Evolutionary conservation across 305 asterid species (phyloP), one percentile per base, ranked within the genome.

Genomic region (Fraxinus ornus): DNA sequence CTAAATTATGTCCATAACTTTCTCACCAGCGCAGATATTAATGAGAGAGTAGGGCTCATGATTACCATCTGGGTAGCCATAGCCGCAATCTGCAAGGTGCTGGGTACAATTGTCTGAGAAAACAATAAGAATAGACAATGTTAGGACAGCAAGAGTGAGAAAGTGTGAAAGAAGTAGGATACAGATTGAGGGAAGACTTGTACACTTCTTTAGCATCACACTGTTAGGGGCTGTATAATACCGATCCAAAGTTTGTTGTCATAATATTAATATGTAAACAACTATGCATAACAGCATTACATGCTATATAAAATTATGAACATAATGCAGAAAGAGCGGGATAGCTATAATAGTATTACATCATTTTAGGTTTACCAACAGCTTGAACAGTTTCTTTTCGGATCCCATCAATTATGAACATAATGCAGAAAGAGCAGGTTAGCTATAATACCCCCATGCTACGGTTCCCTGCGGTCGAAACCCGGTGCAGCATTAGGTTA

Each of bases 51-150:
- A 77, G 96, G 98, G 81, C 97, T 95, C 84, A 92, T 87, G 86
- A 84, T 87, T 80, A 95, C 44, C 99, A 95, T 95, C 87, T 90
- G 97, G 82, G 91, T 79, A 75, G 92, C 97, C 98, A 95, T 94
- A 70, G 94, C 98, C 77, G 91, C 86, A 86, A 95, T 87, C 82
- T 94, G 99, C 86, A 95, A 88, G 66, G 91, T 80, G 86, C 93
- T 81, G 36, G 98, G 99, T 36, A 94, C 97, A 80, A 89, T 84
- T 4, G 96, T 89, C 98, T 93, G 92, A 24, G 79, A 80, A 87
- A 70, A 28, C 41, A 70, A 78, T 44, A 76, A 86, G 80, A 74
- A 75, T 2, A 19, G 36, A 28, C 39, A 64, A 79, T 41, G 72
- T 77, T 76, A 83, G 80, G 49, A 73, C 80, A 80, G 78, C 39